Percentiles rank a stretch among this genome's conserved stretches.
Evolutionary conservation across 2,329 filamentous ascomycete genomes (phyloP).

Genomic region (Curvularia sp.): DNA sequence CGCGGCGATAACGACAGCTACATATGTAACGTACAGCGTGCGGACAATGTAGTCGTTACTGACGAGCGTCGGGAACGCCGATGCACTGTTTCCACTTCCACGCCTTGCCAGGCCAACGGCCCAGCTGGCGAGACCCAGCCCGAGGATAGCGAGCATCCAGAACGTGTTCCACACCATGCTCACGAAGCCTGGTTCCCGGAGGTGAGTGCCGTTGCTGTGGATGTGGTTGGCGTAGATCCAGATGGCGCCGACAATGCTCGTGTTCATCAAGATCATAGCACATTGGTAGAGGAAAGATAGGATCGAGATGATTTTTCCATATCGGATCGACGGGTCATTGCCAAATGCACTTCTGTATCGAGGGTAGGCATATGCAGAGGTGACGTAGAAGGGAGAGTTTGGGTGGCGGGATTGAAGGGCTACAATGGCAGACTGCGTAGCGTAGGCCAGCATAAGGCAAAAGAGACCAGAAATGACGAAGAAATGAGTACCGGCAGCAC

Average conservation of each 20-base stretch:
- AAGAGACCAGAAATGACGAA: conserved; percentile 27
- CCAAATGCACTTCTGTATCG: conserved; percentile 12
- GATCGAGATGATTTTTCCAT: conserved; percentile 25
- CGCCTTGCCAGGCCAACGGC: conserved; percentile 15
- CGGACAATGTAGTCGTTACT: conserved; percentile 7
- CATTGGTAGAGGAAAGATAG: conserved; percentile 28
- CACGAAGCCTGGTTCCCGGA: conserved; percentile 23
- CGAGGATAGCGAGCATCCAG: conserved; percentile 25
- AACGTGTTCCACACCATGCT: conserved; percentile 24
- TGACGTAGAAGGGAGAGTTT: conserved; percentile 23
- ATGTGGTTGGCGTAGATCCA: conserved; percentile 32
- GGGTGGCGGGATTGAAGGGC: conserved; percentile 21
- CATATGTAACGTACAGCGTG: conserved; percentile 22
- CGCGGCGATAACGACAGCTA: conserved; percentile 18
- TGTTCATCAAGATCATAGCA: conserved; percentile 25
- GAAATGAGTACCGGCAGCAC: conserved; percentile 21
- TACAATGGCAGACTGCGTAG: conserved; percentile 24
- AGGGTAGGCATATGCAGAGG: conserved; percentile 26
- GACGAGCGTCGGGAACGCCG: conserved; percentile 15
- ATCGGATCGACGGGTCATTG: neutral
- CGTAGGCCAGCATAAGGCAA: conserved; percentile 26
- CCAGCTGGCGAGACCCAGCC: conserved; percentile 27
- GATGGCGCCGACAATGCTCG: conserved; percentile 36
- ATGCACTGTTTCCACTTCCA: conserved; percentile 12
- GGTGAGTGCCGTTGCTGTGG: conserved; percentile 24